Percentiles rank a stretch among this genome's conserved stretches.
Conservation (phyloP, 352 stramenopile species). For the Phytophthora gonapodyides region DNA sequence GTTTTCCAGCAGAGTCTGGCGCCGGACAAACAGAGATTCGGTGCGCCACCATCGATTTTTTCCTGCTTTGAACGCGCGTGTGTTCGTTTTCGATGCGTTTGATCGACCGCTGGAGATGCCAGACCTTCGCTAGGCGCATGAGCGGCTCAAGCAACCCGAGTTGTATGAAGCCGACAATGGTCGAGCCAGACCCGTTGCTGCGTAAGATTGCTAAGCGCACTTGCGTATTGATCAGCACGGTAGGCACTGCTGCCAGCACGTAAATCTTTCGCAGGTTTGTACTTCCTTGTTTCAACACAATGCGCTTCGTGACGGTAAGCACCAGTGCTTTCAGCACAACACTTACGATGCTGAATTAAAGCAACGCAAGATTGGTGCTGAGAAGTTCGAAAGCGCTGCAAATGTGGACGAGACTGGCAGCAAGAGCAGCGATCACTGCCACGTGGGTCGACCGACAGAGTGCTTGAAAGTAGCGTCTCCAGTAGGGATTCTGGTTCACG, state of each 20-base stretch:
- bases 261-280: neutral
- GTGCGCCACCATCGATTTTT: too few relatives aligned
- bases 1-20: too few relatives aligned
- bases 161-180: neutral
- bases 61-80: too few relatives aligned
- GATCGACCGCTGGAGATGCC: neutral
- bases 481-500: too few relatives aligned
- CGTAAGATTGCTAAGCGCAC: conserved; percentile 8
- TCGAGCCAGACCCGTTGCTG: neutral
- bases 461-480: too few relatives aligned
- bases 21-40: too few relatives aligned
- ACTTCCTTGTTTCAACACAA: neutral
- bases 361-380: neutral
- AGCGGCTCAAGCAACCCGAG: neutral
- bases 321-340: neutral
- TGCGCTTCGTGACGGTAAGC: neutral
- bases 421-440: too few relatives aligned
- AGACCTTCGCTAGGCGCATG: neutral
- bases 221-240: conserved; percentile 20
- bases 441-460: too few relatives aligned
- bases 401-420: neutral
- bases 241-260: conserved; percentile 1
- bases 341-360: neutral
- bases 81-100: neutral
- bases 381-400: neutral